Percentiles rank a stretch among this genome's conserved stretches.
These are phyloP conservation scores for Glycyrrhiza uralensis DNA, from an alignment of 306 rosid species.

Conservation along the genomic window DNA sequence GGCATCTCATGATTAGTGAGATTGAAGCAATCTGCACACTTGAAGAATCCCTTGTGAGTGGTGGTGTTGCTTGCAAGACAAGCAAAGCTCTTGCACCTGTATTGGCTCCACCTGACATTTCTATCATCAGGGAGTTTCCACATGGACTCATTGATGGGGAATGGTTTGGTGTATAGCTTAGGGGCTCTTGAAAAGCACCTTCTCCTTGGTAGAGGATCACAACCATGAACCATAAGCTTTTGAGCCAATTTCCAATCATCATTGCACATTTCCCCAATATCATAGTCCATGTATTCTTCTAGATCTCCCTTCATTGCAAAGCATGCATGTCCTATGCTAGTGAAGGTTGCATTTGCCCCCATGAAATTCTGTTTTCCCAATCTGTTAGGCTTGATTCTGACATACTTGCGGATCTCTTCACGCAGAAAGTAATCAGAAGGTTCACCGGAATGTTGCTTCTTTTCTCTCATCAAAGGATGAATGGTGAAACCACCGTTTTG, in stretches of 20 bases:
- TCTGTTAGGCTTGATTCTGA: constrained; percentile 64
- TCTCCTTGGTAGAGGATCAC: constrained; percentile 79
- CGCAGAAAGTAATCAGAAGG: constrained; percentile 56
- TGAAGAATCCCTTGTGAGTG: constrained; percentile 59
- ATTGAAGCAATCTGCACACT: constrained; percentile 74
- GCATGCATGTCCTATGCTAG: constrained; percentile 78
- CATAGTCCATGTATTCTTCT: constrained; percentile 79
- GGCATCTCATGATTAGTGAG: constrained; percentile 60
- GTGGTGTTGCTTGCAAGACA: constrained; percentile 48
- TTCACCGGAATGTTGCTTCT: constrained; percentile 35
- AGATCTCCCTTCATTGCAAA: constrained; percentile 62
- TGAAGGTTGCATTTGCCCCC: constrained; percentile 81
- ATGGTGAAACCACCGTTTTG: background rate
- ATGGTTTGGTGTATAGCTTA: constrained; percentile 48
- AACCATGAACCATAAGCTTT: constrained; percentile 77
- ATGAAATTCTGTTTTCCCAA: constrained; percentile 70
- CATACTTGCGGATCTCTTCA: constrained; percentile 73
- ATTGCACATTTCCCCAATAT: constrained; percentile 69
- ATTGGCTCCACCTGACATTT: constrained; percentile 74
- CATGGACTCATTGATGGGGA: constrained; percentile 46
- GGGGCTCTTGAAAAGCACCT: constrained; percentile 68
- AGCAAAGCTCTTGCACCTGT: constrained; percentile 63
- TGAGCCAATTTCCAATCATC: constrained; percentile 85
- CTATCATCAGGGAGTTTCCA: constrained; percentile 74
- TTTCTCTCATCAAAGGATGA: constrained; percentile 46